These are phyloP conservation scores for Ophioceras dolichostomum DNA, from an alignment of 2,329 filamentous ascomycete genomes.

Conservation along the genomic window DNA sequence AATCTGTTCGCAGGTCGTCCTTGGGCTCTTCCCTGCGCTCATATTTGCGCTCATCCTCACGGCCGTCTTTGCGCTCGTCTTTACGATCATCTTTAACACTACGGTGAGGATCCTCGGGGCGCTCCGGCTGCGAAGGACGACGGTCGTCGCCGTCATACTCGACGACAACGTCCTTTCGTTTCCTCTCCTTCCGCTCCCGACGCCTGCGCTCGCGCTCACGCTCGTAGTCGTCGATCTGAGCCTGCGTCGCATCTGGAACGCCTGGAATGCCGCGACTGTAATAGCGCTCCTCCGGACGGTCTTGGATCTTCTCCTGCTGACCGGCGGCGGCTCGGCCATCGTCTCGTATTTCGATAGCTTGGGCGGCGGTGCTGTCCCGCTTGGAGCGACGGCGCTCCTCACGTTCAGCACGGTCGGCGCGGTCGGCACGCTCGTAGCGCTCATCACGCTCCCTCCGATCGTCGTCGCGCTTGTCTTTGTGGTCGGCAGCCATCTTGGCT, in stretches of 20 bases:
- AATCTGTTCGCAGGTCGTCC: conserved; percentile 3
- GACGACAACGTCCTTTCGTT: background rate
- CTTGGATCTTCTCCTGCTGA: background rate
- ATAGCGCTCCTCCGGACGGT: no score
- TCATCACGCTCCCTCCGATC: conserved; percentile 10
- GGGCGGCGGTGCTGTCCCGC: conserved; percentile 8
- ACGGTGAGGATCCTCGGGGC: no score
- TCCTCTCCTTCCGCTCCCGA: conserved; percentile 2
- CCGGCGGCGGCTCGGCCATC: conserved; percentile 5
- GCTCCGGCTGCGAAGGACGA: background rate
- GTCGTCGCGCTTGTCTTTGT: conserved; percentile 11
- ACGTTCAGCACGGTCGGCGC: conserved; percentile 10
- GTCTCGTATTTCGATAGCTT: conserved; percentile 9
- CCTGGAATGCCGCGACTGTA: no score
- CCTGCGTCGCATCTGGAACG: no score
- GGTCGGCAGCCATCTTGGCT: conserved; percentile 21
- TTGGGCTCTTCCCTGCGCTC: conserved; percentile 12
- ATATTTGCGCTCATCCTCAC: conserved; percentile 4
- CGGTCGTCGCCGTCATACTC: conserved; percentile 1
- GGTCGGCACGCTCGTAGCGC: conserved; percentile 11
- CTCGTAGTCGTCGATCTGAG: no score
- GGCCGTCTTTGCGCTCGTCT: background rate
- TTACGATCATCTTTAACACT: no score
- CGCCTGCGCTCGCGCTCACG: conserved; percentile 3
- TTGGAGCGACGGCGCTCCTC: conserved; percentile 10